Conservation (phyloP, 148 eudicot species). For the Amaranthus hypochondriacus region DNA sequence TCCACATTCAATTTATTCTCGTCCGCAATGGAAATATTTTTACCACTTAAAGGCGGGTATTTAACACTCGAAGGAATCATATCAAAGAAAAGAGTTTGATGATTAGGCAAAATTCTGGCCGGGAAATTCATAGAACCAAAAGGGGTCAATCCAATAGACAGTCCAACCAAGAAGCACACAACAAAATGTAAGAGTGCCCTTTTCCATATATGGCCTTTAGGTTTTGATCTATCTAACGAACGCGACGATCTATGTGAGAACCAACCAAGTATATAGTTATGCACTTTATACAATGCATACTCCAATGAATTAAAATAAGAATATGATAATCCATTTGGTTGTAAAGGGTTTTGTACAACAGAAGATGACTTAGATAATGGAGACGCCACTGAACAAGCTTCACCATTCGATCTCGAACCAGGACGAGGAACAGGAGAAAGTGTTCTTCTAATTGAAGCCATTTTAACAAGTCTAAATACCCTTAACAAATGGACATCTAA, state of each 20-base stretch:
- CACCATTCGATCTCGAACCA: constrained; percentile 45
- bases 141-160: constrained; percentile 63
- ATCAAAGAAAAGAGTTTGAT: constrained; percentile 43
- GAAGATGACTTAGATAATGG: constrained; percentile 72
- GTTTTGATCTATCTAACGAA: constrained; percentile 51
- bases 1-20: constrained; percentile 16
- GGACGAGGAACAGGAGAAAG: constrained; percentile 74
- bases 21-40: constrained; percentile 25
- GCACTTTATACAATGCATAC: constrained; percentile 51
- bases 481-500: not conserved
- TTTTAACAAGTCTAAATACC: constrained; percentile 18
- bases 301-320: constrained; percentile 42
- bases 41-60: constrained; percentile 25
- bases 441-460: constrained; percentile 80
- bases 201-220: constrained; percentile 57
- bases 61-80: constrained; percentile 35
- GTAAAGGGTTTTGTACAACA: constrained; percentile 33
- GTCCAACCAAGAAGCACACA: constrained; percentile 57
- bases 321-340: constrained; percentile 32
- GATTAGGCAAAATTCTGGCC: constrained; percentile 39
- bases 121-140: constrained; percentile 45
- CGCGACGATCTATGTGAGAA: constrained; percentile 59
- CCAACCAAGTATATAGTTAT: constrained; percentile 47
- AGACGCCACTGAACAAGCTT: constrained; percentile 61
- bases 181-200: constrained; percentile 52